Conservation (phyloP, 1,139 yeast species). For the Nakaseomyces glabratus region DNA sequence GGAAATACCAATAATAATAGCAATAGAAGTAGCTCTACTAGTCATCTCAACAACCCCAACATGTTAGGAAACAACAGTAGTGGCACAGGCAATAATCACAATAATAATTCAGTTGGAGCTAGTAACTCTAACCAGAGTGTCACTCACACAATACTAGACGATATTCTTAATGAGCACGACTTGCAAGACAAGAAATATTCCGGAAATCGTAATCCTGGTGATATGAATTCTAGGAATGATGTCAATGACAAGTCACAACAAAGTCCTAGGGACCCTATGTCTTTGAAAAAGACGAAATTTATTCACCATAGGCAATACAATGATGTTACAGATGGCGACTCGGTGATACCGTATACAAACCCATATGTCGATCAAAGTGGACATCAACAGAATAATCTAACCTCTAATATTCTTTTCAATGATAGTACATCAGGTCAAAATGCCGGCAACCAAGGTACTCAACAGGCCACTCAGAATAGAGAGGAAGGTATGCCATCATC, state of each 20-base stretch:
- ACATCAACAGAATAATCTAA: slow-evolving; percentile 3
- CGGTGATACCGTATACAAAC: slow-evolving; percentile 6
- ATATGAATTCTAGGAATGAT: background rate
- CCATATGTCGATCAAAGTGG: slow-evolving; percentile 4
- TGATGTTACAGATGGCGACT: slow-evolving; percentile 5
- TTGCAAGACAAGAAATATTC: slow-evolving; percentile 2
- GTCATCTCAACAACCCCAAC: too few relatives aligned
- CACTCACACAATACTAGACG: slow-evolving; percentile 5
- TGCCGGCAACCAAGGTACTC: slow-evolving; percentile 1
- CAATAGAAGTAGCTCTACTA: slow-evolving; percentile 10
- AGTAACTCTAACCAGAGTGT: slow-evolving; percentile 3
- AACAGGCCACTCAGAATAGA: background rate
- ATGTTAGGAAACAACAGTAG: background rate
- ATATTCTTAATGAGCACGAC: slow-evolving; percentile 4
- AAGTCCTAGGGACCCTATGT: slow-evolving; percentile 4
- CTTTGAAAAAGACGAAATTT: slow-evolving; percentile 3
- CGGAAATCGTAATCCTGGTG: background rate
- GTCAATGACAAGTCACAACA: slow-evolving; percentile 2
- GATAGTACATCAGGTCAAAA: background rate
- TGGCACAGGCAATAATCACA: background rate
- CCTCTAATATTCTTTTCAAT: slow-evolving; percentile 4
- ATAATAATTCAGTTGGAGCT: background rate
- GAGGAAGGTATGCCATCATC: slow-evolving; percentile 3
- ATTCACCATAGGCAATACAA: slow-evolving; percentile 5
- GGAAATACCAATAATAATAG: slow-evolving; percentile 9